Percentiles rank a stretch among this genome's conserved stretches.
Evolutionary conservation across 2,329 filamentous ascomycete genomes (phyloP).

Genomic region (Fusarium albidum): DNA sequence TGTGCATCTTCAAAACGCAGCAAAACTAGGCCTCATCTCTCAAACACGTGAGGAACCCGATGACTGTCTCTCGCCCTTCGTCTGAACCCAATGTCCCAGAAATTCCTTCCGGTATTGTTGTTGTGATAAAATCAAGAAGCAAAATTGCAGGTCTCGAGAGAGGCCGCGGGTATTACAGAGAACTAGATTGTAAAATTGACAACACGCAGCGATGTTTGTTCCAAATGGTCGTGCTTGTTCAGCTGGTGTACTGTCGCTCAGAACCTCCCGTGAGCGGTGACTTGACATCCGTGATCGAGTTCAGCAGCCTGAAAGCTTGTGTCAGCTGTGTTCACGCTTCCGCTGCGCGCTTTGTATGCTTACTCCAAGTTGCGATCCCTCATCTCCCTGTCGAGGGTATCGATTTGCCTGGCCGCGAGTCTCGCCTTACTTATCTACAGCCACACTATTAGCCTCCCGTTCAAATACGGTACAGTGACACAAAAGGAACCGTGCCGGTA

Average conservation of each 20-base stretch:
- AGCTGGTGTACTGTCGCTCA: conserved; percentile 30
- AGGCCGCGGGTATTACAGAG: conserved; percentile 41
- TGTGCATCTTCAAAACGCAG: conserved; percentile 16
- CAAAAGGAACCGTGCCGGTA: conserved; percentile 40
- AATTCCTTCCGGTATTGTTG: conserved; percentile 16
- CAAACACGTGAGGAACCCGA: conserved; percentile 2
- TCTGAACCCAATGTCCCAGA: conserved; percentile 18
- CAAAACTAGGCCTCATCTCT: conserved; percentile 1
- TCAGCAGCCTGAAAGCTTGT: conserved; percentile 27
- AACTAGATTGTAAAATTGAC: conserved; percentile 31
- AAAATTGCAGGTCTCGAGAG: conserved; percentile 31
- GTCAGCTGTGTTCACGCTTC: conserved; percentile 10
- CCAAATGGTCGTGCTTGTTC: conserved; percentile 13
- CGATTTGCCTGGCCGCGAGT: conserved; percentile 57
- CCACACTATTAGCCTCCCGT: conserved; percentile 29
- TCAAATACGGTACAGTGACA: conserved; percentile 15
- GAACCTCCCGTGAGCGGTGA: conserved; percentile 17
- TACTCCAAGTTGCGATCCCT: conserved; percentile 61
- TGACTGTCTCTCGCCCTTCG: not conserved
- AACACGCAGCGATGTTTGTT: conserved; percentile 20
- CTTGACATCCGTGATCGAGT: conserved; percentile 40
- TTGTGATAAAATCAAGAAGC: conserved; percentile 34
- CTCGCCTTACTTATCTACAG: conserved; percentile 55
- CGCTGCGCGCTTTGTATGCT: conserved; percentile 37
- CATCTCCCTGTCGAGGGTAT: conserved; percentile 64